A percentile compares a stretch with the other conserved stretches of the same genome.
These are phyloP conservation scores for Phytophthora uliginosa DNA, from an alignment of 352 stramenopile genomes.

Conservation along the genomic window DNA sequence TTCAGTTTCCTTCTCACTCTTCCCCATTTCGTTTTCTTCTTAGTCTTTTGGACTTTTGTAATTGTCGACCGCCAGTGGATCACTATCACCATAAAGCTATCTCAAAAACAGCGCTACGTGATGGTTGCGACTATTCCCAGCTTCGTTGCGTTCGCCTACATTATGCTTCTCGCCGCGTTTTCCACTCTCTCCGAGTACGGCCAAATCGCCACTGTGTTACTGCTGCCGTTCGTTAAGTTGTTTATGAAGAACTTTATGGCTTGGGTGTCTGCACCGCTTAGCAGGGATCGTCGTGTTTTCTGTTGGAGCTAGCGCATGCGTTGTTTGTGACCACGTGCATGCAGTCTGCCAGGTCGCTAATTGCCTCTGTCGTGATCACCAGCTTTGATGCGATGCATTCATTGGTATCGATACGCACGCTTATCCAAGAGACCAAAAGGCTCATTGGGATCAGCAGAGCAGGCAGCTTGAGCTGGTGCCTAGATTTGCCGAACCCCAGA, in stretches of 20 bases:
- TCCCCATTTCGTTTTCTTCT: neutral
- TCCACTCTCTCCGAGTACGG: neutral
- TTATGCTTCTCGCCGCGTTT: neutral
- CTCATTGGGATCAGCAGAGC: neutral
- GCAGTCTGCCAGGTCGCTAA: constrained; percentile 1
- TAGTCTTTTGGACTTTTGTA: neutral
- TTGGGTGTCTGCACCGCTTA: neutral
- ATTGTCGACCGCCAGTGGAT: neutral
- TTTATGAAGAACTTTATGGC: constrained; percentile 3
- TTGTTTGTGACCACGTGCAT: constrained; percentile 4
- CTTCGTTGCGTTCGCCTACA: neutral
- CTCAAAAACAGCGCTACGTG: neutral
- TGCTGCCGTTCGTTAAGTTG: constrained; percentile 1
- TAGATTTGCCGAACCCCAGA: neutral
- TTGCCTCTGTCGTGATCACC: constrained; percentile 1
- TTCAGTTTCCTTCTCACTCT: neutral
- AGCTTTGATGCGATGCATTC: neutral
- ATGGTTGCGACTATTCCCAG: neutral
- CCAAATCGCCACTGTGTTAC: neutral
- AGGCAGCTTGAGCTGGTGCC: neutral
- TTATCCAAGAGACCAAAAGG: neutral
- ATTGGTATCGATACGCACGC: neutral
- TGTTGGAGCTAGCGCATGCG: neutral
- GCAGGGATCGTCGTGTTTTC: constrained; percentile 7
- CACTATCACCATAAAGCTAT: neutral